Evolutionary conservation across 1,284 basidiomycete genomes (phyloP), one percentile per base, ranked within the genome.

Genomic region (Rhodotorula sp.): DNA sequence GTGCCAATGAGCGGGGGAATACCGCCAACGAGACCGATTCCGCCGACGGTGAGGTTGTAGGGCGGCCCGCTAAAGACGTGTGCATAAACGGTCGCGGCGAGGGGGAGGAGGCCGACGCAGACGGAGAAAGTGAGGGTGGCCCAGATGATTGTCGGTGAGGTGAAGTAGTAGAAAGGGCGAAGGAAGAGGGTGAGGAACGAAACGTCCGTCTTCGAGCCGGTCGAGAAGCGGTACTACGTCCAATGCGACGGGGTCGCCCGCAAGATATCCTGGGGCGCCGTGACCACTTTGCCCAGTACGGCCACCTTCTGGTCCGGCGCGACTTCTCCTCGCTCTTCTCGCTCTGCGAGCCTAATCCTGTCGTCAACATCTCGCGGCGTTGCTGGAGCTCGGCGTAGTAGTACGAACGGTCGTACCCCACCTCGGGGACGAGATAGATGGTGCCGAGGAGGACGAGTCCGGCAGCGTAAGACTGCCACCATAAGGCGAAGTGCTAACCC

Each of bases 391-490:
- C 15, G 65, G 57, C 40, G 79, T 48, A 18, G 50, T 65, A 65
- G 28, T 59, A 47, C 18, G 18, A 78, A 40, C 82, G 79, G 55
- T 65, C 74, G 40, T 75, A 67, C 34, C 66, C 50, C 40, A 64
- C 48, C 79, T 83, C 83, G 11, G 82, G 83, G 1, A 83, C 82
- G 64, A 83, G 81, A 72, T 83, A 81, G 65, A 83, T 76, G 44
- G 83, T 69, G 24, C 81, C 81, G 26, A 83, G 75, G 1, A 82
- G 79, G 54, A 83, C 82, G 59, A 81, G 79, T 22, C 83, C 82
- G 65, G 82, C 81, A 79, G 57, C 56, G 30, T 68, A 64, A 2
- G 65, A 34, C 4, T 69, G 64, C 57, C 68, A 50, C 73, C 73
- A 73, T 54, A 68, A 65, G 26, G 57, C 57, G 28, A n/a, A 68